Evolutionary conservation across 73 alveolate genomes (phyloP).

Genomic region (Paramecium octaurelia): DNA sequence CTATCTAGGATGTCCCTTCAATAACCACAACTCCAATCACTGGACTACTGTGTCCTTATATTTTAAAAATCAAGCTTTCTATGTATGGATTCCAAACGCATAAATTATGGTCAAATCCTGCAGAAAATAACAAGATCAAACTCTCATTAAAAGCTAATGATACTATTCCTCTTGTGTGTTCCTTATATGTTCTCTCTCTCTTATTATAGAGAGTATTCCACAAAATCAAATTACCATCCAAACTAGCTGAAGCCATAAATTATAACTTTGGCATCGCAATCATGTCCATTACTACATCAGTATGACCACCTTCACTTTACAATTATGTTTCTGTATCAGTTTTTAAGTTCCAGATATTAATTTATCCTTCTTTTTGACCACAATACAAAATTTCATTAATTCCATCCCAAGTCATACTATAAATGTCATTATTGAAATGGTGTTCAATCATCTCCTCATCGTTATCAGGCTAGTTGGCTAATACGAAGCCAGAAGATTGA

Average conservation of each 20-base stretch:
- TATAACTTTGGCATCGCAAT: slow-evolving; percentile 80
- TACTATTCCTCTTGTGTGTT: slow-evolving; percentile 81
- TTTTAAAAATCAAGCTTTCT: slow-evolving; percentile 71
- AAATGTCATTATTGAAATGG: slow-evolving; percentile 68
- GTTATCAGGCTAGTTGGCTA: slow-evolving; percentile 59
- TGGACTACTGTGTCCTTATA: slow-evolving; percentile 78
- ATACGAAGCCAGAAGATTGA: slow-evolving; percentile 54
- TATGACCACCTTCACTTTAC: slow-evolving; percentile 71
- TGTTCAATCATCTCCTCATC: slow-evolving; percentile 71
- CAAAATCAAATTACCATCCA: slow-evolving; percentile 75
- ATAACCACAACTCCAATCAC: slow-evolving; percentile 71
- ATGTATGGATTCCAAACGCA: slow-evolving; percentile 91
- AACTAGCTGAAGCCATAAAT: slow-evolving; percentile 77
- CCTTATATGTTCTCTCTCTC: slow-evolving; percentile 71
- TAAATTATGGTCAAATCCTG: slow-evolving; percentile 87
- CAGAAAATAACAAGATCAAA: slow-evolving; percentile 74
- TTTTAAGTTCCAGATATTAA: slow-evolving; percentile 81
- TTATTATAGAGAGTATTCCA: slow-evolving; percentile 80
- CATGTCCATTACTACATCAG: slow-evolving; percentile 79
- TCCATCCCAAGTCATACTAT: slow-evolving; percentile 84
- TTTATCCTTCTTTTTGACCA: slow-evolving; percentile 79
- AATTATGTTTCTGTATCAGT: slow-evolving; percentile 65
- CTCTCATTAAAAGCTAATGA: slow-evolving; percentile 77
- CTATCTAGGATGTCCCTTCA: slow-evolving; percentile 73
- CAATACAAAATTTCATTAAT: slow-evolving; percentile 71